phyloP scores from a whole-genome alignment of 2,329 filamentous ascomycete species.

The Neopestalotiopsis sp. region DNA sequence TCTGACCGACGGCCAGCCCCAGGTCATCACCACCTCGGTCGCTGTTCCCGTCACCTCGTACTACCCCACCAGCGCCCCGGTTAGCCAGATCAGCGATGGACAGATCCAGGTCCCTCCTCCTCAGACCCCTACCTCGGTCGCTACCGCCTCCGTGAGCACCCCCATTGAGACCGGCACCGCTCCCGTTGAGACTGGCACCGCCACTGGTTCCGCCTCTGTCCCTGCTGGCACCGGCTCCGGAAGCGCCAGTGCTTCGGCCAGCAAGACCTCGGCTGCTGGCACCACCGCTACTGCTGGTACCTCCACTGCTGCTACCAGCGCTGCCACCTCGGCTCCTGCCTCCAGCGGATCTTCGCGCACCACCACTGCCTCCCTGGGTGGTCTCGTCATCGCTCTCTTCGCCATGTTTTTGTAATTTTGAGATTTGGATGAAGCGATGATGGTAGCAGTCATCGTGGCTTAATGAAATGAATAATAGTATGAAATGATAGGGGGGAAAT shows the following conservation, averaged over 20 bases:
- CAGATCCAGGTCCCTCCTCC: constrained; percentile 51
- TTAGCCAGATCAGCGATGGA: constrained; percentile 52
- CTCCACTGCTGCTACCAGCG: constrained; percentile 24
- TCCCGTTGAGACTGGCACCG: constrained; percentile 36
- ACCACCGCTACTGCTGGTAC: constrained; percentile 12
- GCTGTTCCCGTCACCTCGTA: constrained; percentile 20
- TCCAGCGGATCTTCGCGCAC: constrained; percentile 36
- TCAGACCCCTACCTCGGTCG: constrained; percentile 25
- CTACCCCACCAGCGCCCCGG: constrained; percentile 31
- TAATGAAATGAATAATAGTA: constrained; percentile 14
- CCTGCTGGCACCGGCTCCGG: constrained; percentile 19
- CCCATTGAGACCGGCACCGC: constrained; percentile 20
- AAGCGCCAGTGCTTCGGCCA: constrained; percentile 11
- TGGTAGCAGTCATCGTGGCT: not conserved
- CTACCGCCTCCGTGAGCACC: constrained; percentile 26
- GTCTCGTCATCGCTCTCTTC: constrained; percentile 38
- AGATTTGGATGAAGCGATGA: constrained; percentile 14
- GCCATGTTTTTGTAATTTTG: constrained; percentile 40
- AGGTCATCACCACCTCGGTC: constrained; percentile 48
- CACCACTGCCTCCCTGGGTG: constrained; percentile 37
- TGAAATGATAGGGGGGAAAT: not conserved
- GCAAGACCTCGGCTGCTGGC: not conserved
- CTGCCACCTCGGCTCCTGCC: constrained; percentile 31
- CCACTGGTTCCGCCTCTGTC: constrained; percentile 37
- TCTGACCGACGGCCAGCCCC: constrained; percentile 53